Conservation (phyloP, 2,329 filamentous ascomycete genomes). For the Ascocoryne sarcoides region DNA sequence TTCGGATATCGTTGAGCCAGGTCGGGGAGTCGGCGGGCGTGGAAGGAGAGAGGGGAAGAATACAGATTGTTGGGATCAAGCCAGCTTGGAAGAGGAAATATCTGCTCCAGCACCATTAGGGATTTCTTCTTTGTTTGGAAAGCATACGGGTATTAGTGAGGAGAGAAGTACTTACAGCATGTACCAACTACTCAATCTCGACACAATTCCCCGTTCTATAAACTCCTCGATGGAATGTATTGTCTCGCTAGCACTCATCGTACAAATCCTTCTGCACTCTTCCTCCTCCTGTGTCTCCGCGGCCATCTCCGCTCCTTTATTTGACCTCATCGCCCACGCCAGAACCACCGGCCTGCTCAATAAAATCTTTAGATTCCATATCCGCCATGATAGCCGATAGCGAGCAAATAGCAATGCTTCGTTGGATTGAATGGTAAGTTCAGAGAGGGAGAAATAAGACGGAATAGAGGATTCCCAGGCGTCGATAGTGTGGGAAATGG, state of each 20-base stretch:
- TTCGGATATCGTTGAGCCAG: conserved; percentile 26
- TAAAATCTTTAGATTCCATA: conserved; percentile 12
- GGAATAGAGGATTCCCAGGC: conserved; percentile 35
- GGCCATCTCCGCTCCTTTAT: background rate
- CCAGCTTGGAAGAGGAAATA: conserved; percentile 39
- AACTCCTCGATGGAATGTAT: conserved; percentile 35
- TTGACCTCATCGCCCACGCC: background rate
- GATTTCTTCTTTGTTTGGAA: background rate
- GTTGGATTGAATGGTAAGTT: conserved; percentile 28
- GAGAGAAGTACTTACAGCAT: conserved; percentile 27
- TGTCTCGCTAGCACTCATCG: conserved; percentile 33
- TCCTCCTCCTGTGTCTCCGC: background rate
- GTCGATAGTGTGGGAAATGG: conserved; percentile 32
- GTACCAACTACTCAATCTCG: conserved; percentile 35
- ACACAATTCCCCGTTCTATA: conserved; percentile 32
- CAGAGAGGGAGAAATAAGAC: conserved; percentile 31
- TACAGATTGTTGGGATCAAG: conserved; percentile 34
- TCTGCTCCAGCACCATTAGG: background rate
- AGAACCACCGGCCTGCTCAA: background rate
- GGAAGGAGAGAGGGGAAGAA: conserved; percentile 11
- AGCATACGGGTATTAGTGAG: background rate
- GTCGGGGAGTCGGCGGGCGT: conserved; percentile 6
- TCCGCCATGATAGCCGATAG: conserved; percentile 32
- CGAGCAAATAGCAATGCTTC: conserved; percentile 31
- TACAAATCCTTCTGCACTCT: conserved; percentile 30